A percentile compares a stretch with the other conserved stretches of the same genome.
Evolutionary conservation across 495 filamentous ascomycete species (phyloP).

Genomic region (Schizothecium vesticola): DNA sequence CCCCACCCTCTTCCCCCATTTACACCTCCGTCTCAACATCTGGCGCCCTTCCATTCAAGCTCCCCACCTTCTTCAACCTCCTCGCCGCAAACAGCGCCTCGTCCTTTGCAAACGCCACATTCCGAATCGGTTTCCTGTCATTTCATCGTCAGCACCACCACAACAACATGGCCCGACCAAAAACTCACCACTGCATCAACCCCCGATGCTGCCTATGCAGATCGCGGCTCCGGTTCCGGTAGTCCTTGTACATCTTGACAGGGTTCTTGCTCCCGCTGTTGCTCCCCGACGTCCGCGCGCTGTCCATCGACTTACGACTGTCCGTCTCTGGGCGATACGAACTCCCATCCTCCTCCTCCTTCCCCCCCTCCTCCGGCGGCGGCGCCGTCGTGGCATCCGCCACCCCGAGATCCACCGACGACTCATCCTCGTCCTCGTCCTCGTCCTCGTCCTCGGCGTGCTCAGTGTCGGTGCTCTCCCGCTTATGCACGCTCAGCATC

Average conservation of each 20-base stretch:
- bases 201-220: slow-evolving; percentile 65
- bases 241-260: slow-evolving; percentile 45
- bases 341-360: slow-evolving; percentile 2
- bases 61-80: slow-evolving; percentile 52
- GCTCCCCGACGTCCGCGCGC: slow-evolving; percentile 10
- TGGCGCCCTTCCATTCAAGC: slow-evolving; percentile 55
- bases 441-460: slow-evolving; percentile 40
- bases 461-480: slow-evolving; percentile 34
- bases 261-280: slow-evolving; percentile 34
- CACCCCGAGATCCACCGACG: slow-evolving; percentile 40
- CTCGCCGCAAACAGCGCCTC: slow-evolving; percentile 58
- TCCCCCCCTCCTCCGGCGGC: not conserved
- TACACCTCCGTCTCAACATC: slow-evolving; percentile 65
- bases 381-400: slow-evolving; percentile 32
- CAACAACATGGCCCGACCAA: not conserved
- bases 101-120: slow-evolving; percentile 65
- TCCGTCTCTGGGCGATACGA: not conserved
- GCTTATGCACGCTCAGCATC: slow-evolving; percentile 23
- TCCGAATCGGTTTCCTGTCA: slow-evolving; percentile 53
- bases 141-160: not conserved
- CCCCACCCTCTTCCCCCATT: not conserved
- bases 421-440: slow-evolving; percentile 27
- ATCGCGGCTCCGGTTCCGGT: slow-evolving; percentile 48
- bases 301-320: slow-evolving; percentile 18
- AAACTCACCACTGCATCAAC: slow-evolving; percentile 63